Evolutionary conservation across 1,284 basidiomycete species (phyloP).

Genomic region (Heimioporus retisporus): DNA sequence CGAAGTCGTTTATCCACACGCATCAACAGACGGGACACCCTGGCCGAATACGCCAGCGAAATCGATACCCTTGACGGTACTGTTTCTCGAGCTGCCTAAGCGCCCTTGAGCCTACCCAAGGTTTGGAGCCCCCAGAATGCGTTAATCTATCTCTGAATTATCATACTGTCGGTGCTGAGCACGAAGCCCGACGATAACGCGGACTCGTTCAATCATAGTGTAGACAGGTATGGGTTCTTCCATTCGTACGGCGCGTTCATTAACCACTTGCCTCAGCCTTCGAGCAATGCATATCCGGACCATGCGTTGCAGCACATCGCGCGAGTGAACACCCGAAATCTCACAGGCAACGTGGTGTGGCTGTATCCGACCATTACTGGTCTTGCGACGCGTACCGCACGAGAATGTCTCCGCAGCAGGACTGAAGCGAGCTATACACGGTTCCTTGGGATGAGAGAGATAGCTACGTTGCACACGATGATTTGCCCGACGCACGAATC

Average conservation of each 20-base stretch:
- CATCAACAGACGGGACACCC: neutral
- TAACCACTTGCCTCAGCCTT: conserved; percentile 41
- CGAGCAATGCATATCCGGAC: conserved; percentile 56
- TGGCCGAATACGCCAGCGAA: neutral
- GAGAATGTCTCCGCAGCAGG: too few species aligned
- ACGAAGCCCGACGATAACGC: conserved; percentile 20
- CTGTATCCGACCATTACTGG: conserved; percentile 40
- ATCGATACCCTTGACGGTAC: neutral
- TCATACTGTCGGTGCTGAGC: conserved; percentile 22
- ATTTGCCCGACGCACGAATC: conserved; percentile 17
- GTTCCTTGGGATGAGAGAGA: neutral
- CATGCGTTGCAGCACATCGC: conserved; percentile 37
- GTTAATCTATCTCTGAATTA: conserved; percentile 21
- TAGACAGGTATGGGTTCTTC: conserved; percentile 19
- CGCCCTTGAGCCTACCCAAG: conserved; percentile 19
- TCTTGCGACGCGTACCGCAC: conserved; percentile 24
- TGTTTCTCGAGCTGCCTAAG: neutral
- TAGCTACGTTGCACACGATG: neutral
- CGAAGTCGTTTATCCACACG: neutral
- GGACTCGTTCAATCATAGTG: conserved; percentile 24
- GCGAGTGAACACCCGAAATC: conserved; percentile 3
- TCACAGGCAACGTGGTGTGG: neutral
- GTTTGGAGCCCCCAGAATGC: conserved; percentile 16
- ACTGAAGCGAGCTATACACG: too few species aligned
- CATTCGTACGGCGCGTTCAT: neutral